Evolutionary conservation across 345 rosid genomes (phyloP), one percentile per base, ranked within the genome.

Genomic region (Rhodamnia argentea): DNA sequence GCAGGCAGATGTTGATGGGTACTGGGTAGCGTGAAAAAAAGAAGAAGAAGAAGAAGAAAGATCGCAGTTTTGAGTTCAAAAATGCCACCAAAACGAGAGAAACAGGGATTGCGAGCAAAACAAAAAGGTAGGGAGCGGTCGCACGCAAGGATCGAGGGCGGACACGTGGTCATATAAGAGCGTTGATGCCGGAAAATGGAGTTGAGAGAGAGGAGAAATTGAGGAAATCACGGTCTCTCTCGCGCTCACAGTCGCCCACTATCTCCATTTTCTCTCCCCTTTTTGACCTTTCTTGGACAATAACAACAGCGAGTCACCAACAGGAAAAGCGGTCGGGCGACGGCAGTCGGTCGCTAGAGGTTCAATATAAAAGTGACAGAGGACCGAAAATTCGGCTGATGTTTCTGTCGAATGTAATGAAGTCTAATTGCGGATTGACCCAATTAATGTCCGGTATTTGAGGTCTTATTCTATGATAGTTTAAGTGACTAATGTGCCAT

Each of bases 141-240:
- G 40, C 10, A 10, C 40, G 52, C 85, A 50, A 82, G 58, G 78
- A 82, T 74, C 78, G 87, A 85, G 87, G 64, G 64, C 78, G 84
- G 76, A 87, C 87, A 62, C 89, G 89, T 85, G 87, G 60, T 83
- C n/a, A 22, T 4, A 11, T 13, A 3, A 55, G 37, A 83, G 86
- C 86, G 89, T 52, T 83, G 85, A 87, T 87, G 81, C 89, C 83
- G 85, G 87, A 78, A 51, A 52, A 53, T 10, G 57, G 50, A 26
- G 81, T 32, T 3, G 52, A 85, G 54, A 53, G 57, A 3, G 84
- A 32, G 78, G 86, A 75, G 82, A 70, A 53, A 84, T 44, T 32
- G 89, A 86, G 87, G 83, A 24, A 83, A 29, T 84, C 85, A 82
- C 83, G 86, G 86, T 85, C 82, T 10, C 85, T 1, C 40, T 54